phyloP scores from a whole-genome alignment of 257 asterid species.

The Apocynum venetum region DNA sequence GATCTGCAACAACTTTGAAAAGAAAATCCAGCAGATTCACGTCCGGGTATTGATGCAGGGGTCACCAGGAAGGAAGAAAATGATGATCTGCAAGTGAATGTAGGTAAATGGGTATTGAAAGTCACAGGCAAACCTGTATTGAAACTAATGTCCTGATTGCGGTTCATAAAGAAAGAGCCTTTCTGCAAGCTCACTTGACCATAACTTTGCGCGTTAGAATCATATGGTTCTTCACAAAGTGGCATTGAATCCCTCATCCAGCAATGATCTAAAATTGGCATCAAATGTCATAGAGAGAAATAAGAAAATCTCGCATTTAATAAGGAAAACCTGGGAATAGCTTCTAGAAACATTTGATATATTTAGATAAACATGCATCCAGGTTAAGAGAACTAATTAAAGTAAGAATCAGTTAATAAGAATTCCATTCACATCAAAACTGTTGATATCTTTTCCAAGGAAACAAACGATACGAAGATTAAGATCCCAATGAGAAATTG shows the following conservation, averaged over 20 bases:
- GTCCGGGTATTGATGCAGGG: conserved; percentile 20
- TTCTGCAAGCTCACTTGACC: conserved; percentile 19
- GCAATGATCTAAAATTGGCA: conserved; percentile 39
- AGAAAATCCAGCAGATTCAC: conserved; percentile 49
- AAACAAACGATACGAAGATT: not conserved
- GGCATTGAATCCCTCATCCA: conserved; percentile 43
- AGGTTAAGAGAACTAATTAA: not conserved
- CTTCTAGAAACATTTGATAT: not conserved
- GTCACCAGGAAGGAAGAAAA: conserved; percentile 47
- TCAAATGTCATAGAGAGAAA: not conserved
- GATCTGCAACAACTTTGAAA: conserved; percentile 42
- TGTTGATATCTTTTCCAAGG: not conserved
- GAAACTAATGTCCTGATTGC: conserved; percentile 64
- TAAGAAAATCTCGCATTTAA: not conserved
- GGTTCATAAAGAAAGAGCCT: conserved; percentile 29
- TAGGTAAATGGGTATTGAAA: conserved; percentile 33
- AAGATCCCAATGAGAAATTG: not conserved
- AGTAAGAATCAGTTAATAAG: not conserved
- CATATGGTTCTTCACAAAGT: conserved; percentile 15
- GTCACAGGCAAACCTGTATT: conserved; percentile 36
- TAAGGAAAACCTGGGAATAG: not conserved
- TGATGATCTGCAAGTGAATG: conserved; percentile 43
- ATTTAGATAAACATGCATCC: not conserved
- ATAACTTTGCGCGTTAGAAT: conserved; percentile 20
- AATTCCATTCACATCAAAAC: not conserved